Evolutionary conservation across 257 asterid genomes (phyloP).

Genomic region (Solanum medicagineum): DNA sequence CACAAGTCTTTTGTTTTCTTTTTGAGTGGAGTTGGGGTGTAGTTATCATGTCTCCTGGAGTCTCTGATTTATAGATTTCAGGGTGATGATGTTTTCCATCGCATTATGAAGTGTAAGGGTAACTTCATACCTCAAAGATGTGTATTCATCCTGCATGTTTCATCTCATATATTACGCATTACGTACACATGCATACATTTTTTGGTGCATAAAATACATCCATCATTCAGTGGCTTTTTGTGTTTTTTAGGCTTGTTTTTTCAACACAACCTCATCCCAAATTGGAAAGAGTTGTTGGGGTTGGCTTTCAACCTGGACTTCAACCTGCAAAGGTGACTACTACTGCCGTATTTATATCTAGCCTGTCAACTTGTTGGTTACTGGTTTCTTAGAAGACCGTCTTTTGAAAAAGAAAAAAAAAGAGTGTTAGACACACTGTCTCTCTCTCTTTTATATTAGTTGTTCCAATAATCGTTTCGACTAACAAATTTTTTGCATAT

Average conservation of each 20-base stretch:
- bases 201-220: background rate
- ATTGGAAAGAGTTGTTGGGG: conserved; percentile 66
- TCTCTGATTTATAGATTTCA: background rate
- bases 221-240: background rate
- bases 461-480: background rate
- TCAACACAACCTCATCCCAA: conserved; percentile 55
- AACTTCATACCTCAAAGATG: background rate
- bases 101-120: background rate
- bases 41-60: background rate
- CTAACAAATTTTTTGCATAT: background rate
- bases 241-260: conserved; percentile 47
- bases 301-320: conserved; percentile 90
- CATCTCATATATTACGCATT: background rate
- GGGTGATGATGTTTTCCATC: background rate
- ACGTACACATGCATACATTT: background rate
- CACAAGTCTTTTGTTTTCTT: background rate
- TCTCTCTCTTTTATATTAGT: background rate
- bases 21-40: background rate
- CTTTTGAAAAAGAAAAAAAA: background rate
- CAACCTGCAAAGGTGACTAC: conserved; percentile 67
- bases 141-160: background rate
- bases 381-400: background rate
- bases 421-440: background rate
- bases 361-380: background rate
- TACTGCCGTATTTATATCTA: background rate